These are phyloP conservation scores for Boletus bicolor DNA, from an alignment of 768 basidiomycete genomes.

Conservation along the genomic window DNA sequence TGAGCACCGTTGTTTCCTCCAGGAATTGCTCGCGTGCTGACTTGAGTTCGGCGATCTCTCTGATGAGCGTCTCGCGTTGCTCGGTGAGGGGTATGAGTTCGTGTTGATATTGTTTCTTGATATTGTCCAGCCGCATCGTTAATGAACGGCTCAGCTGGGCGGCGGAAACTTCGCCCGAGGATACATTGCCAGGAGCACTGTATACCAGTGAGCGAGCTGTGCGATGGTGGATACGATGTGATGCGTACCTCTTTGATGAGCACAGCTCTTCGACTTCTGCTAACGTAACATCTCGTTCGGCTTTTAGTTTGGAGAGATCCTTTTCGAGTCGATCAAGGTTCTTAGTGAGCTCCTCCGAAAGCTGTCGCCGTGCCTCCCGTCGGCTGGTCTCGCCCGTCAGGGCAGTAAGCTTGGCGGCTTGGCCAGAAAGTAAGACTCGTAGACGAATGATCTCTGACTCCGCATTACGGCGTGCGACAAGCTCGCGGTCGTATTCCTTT, in stretches of 20 bases:
- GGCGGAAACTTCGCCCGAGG: constrained; percentile 36
- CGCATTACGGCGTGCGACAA: constrained; percentile 82
- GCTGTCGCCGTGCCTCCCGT: constrained; percentile 74
- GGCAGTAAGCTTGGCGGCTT: constrained; percentile 83
- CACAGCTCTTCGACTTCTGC: constrained; percentile 93
- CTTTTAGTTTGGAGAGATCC: constrained; percentile 82
- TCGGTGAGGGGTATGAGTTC: constrained; percentile 83
- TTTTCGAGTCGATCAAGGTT: constrained; percentile 77
- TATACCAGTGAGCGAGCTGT: constrained; percentile 23
- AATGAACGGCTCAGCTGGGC: constrained; percentile 62
- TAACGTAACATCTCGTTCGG: constrained; percentile 86
- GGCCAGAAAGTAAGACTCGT: constrained; percentile 81
- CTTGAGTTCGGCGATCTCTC: constrained; percentile 85
- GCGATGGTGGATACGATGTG: constrained; percentile 2
- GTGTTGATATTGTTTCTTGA: constrained; percentile 83
- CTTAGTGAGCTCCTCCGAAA: constrained; percentile 74
- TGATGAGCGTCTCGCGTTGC: constrained; percentile 71
- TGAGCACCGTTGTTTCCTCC: constrained; percentile 89
- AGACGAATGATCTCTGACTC: constrained; percentile 90
- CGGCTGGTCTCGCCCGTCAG: constrained; percentile 75
- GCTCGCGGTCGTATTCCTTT: constrained; percentile 90
- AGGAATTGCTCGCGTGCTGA: constrained; percentile 82
- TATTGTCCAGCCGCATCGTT: constrained; percentile 78
- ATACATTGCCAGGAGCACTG: constrained; percentile 27
- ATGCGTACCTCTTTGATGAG: constrained; percentile 61